Evolutionary conservation across 2,329 filamentous ascomycete species (phyloP), one percentile per base, ranked within the genome.

Genomic region (Cladosporium oxysporum): DNA sequence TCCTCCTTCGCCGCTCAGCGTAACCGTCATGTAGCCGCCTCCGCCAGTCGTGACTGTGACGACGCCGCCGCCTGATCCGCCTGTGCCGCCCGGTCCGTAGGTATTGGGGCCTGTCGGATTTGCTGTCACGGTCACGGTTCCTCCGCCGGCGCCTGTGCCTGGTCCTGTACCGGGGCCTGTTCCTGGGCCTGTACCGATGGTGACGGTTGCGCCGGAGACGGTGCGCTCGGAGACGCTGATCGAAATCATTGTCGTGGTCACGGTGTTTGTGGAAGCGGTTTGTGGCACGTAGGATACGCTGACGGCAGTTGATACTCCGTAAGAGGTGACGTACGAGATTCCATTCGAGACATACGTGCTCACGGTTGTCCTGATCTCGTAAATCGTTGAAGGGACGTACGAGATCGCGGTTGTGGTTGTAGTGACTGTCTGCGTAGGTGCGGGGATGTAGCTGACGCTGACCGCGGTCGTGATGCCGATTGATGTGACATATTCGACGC

Each of bases 401-500:
- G 67, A 69, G 21, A 70, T 59, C 3, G 69, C 67, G 2, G 69
- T 65, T 0, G 67, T 69, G 2, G 72, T 73, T 28, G 71, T 73
- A 16, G 73, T 74, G 10, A 73, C 67, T 0, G 74, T 76, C 26
- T 59, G 64, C 0, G 72, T 71, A 0, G 65, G 37, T n/a, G 66
- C 71, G 10, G 70, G 70, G 16, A 69, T 26, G 49, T 71, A 72
- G 47, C 67, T 64, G 21, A 74, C 64, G 23, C 66, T 68, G 49
- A 74, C 55, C 8, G 65, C 72, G 7, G 73, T 75, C 29, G 68
- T 69, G 52, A 75, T 68, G 18, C 71, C 73, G 66, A 73, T 73
- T 35, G 72, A 72, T 4, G 67, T 68, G 5, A 68, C 26, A 26
- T 67, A 64, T 7, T 72, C 71, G n/a, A 71, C 66, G 60, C 73